Conservation (phyloP, 2,329 filamentous ascomycete species). For the Colletotrichum chrysophilum region DNA sequence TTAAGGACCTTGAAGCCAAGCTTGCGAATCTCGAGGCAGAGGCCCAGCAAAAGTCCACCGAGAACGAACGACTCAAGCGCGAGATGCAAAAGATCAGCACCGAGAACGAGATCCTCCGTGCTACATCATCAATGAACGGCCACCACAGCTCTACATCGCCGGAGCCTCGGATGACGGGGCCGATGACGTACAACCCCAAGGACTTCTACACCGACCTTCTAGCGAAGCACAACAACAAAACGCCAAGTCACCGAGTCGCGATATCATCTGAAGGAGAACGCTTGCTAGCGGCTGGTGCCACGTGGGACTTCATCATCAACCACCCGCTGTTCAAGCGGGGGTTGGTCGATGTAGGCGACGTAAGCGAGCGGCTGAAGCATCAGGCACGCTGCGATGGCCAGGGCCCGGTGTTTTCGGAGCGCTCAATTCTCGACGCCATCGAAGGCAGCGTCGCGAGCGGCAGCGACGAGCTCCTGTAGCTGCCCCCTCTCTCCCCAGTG, state of each 20-base stretch:
- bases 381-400: conserved; percentile 84
- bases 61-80: conserved; percentile 86
- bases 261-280: conserved; percentile 70
- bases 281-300: conserved; percentile 76
- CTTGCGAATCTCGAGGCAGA: conserved; percentile 78
- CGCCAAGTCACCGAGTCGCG: conserved; percentile 71
- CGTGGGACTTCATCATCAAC: conserved; percentile 88
- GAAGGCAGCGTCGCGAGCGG: conserved; percentile 78
- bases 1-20: conserved; percentile 90
- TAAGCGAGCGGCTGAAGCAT: conserved; percentile 79
- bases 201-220: conserved; percentile 73
- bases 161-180: conserved; percentile 64
- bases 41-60: conserved; percentile 73
- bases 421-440: conserved; percentile 75
- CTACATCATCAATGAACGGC: conserved; percentile 63
- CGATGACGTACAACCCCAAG: conserved; percentile 73
- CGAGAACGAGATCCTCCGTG: conserved; percentile 91
- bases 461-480: conserved; percentile 72
- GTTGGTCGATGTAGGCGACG: conserved; percentile 79
- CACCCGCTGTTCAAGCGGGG: conserved; percentile 80
- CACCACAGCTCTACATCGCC: conserved; percentile 44
- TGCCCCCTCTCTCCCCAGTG: not conserved
- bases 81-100: conserved; percentile 84
- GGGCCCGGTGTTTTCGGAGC: conserved; percentile 86
- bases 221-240: conserved; percentile 66